Base-by-base conservation (phyloP, 2,329 filamentous ascomycete genomes). In the Trichoderma citrinoviride region DNA sequence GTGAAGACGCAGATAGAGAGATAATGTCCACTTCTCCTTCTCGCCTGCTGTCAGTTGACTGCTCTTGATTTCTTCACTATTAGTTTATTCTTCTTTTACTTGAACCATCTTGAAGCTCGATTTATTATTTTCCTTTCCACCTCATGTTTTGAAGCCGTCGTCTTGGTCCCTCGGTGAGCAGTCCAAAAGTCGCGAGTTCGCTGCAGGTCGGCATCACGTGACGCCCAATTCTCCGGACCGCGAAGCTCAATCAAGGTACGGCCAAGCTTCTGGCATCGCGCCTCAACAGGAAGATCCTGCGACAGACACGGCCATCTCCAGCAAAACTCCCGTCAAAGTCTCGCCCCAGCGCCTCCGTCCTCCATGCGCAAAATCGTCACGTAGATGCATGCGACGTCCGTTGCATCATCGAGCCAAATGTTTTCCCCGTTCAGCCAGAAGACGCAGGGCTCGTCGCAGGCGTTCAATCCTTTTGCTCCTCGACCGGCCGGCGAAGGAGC, bases 321-420 rank as follows among this genome's bases (percentile, higher is more conserved):
- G 40, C 43, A 47, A 43, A 37, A 14, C 27, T n/a, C 54, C 29
- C 27, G 53, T 37, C 33, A 23, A 50, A 50, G 43, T 25, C 27
- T 41, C 53, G 37, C 46, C 29, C 53, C 44, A 61, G 47, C 33
- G 8, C 54, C 67, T 37, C 68, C 67, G n/a, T 68, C 70, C 71
- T 67, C 69, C 71, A 79, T 79, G 77, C 71, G 68, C 71, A 71
- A 72, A 40, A 71, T 72, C 67, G 72, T 66, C 68, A 63, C 67
- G 65, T 70, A 70, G 75, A 72, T 78, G 76, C 74, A 71, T 75
- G 77, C 76, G 75, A 78, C 76, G 70, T 67, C 67, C 66, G 76
- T 77, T 77, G 77, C 77, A 76, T 76, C 76, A 74, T 77, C 76
- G 70, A 73, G 68, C 71, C 72, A 74, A 71, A 79, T 79, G 77